These are phyloP conservation scores for Kokia cookei DNA, from an alignment of 441 rosid species.

Conservation along the genomic window DNA sequence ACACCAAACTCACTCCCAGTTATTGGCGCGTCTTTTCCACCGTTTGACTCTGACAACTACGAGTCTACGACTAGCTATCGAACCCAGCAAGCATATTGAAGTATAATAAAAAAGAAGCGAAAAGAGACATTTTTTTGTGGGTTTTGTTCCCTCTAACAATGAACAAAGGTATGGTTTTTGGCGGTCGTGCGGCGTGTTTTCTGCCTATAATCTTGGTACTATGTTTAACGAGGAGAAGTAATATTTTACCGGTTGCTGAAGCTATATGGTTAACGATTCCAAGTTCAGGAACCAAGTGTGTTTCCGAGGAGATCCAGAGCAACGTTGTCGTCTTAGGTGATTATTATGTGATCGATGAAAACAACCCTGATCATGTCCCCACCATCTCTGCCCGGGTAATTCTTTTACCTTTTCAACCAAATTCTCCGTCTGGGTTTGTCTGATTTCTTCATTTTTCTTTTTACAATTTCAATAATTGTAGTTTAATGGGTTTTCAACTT, in stretches of 20 bases:
- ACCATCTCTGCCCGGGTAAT: slow-evolving; percentile 53
- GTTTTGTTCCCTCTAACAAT: not conserved
- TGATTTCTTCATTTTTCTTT: not conserved
- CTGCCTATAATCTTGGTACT: slow-evolving; percentile 4
- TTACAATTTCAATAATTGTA: not conserved
- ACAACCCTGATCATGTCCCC: slow-evolving; percentile 35
- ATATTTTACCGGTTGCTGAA: slow-evolving; percentile 27
- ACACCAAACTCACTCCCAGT: not conserved
- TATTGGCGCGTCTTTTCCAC: not conserved
- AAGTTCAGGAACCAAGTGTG: slow-evolving; percentile 57
- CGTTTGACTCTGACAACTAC: not conserved
- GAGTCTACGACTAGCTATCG: not conserved
- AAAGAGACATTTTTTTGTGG: not conserved
- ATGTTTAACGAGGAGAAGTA: not conserved
- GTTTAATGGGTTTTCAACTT: not conserved
- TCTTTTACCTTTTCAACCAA: not conserved
- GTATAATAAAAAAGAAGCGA: not conserved
- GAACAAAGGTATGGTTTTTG: not conserved
- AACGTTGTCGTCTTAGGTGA: slow-evolving; percentile 78
- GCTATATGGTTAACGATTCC: slow-evolving; percentile 59
- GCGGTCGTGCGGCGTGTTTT: slow-evolving; percentile 3
- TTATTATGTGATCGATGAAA: slow-evolving; percentile 61
- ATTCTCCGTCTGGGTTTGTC: not conserved
- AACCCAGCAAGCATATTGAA: not conserved
- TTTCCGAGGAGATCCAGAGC: slow-evolving; percentile 83